Evolutionary conservation across 305 asterid genomes (phyloP).

Genomic region (Salvia sclarea): DNA sequence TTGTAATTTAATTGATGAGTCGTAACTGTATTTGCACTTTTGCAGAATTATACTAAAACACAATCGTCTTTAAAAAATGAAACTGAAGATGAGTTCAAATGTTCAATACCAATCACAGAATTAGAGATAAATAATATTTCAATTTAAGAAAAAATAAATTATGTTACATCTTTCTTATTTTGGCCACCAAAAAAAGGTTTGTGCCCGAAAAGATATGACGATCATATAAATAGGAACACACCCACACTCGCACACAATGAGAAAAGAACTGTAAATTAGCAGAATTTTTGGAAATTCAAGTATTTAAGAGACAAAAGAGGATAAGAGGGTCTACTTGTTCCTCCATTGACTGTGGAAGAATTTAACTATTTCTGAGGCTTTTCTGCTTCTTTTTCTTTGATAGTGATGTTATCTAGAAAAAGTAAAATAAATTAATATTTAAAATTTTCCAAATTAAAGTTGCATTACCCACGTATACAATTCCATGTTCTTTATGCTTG

Average conservation of each 20-base stretch:
- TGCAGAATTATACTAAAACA: too few relatives aligned
- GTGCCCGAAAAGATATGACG: too few relatives aligned
- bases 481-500: neutral
- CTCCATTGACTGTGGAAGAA: constrained; percentile 36
- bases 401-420: constrained; percentile 9
- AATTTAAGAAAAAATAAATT: too few relatives aligned
- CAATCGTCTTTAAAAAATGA: too few relatives aligned
- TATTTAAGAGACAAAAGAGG: constrained; percentile 7
- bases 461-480: neutral
- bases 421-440: neutral
- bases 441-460: too few relatives aligned
- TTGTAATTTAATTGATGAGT: too few relatives aligned
- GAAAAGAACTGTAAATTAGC: neutral
- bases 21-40: too few relatives aligned
- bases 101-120: too few relatives aligned
- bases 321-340: constrained; percentile 32
- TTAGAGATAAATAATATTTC: too few relatives aligned
- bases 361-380: constrained; percentile 19
- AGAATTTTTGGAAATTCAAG: neutral
- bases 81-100: too few relatives aligned
- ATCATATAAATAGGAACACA: neutral
- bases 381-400: neutral
- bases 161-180: too few relatives aligned
- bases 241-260: neutral
- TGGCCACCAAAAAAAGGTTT: too few relatives aligned